Conservation (phyloP, 192 early-diverging fungal species). For the Pilaira anomala region DNA sequence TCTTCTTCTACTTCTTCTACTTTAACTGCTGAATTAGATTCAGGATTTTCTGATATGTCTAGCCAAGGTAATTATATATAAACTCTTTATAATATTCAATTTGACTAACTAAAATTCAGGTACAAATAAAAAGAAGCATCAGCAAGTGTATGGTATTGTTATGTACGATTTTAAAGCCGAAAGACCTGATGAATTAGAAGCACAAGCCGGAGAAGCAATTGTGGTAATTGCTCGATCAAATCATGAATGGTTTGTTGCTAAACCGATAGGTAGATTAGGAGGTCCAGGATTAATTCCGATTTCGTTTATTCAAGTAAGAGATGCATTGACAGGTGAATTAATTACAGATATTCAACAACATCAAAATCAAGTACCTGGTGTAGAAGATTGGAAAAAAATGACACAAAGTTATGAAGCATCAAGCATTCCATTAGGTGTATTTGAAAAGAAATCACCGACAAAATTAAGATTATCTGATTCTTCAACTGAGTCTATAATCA, state of each 20-base stretch:
- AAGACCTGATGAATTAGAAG: slow-evolving; percentile 60
- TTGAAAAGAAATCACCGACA: background rate
- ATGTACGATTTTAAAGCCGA: slow-evolving; percentile 70
- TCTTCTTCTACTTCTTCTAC: slow-evolving; percentile 14
- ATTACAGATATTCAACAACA: slow-evolving; percentile 54
- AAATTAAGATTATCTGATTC: background rate
- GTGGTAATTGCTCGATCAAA: slow-evolving; percentile 71
- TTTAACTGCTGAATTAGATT: slow-evolving; percentile 33
- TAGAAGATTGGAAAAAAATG: slow-evolving; percentile 53
- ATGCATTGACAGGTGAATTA: slow-evolving; percentile 53
- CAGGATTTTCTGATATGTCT: slow-evolving; percentile 26
- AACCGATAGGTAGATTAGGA: slow-evolving; percentile 53
- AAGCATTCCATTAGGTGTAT: slow-evolving; percentile 28
- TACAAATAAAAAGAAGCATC: background rate
- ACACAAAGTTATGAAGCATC: slow-evolving; percentile 44
- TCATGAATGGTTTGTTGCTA: slow-evolving; percentile 71
- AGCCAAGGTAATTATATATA: slow-evolving; percentile 12
- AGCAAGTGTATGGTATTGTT: slow-evolving; percentile 57
- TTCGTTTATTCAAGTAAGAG: slow-evolving; percentile 69
- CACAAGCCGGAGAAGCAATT: slow-evolving; percentile 60
- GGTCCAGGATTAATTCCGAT: slow-evolving; percentile 68
- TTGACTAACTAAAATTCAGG: background rate
- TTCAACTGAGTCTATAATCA: background rate
- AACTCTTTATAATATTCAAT: too few species aligned
- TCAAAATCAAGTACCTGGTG: slow-evolving; percentile 40